Evolutionary conservation across 129 eudicot species (phyloP), one percentile per base, ranked within the genome.

Genomic region (Ambrosia artemisiifolia): DNA sequence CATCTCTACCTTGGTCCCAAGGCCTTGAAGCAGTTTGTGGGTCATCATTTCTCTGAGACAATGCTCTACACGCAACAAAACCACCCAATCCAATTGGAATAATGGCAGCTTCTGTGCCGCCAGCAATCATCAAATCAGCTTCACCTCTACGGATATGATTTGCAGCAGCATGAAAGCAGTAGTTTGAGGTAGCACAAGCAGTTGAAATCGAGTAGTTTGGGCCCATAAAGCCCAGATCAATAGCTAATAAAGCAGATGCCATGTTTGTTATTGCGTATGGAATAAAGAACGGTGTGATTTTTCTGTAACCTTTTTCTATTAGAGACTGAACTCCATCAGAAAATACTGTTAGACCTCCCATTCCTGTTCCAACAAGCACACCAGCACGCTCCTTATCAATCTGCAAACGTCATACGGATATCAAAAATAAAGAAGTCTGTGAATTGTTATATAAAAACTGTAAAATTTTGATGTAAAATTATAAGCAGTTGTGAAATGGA

Each of bases 161-260:
- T 56, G 99, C 99, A 69, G 99, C 99, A 54, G 99, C 96, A 61
- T 90, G 88, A 70, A 95, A 90, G 78, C 97, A 95, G 70, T 88
- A 95, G 80, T 95, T 95, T 34, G 99, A 95, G 69, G 99, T 95
- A 55, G 99, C 99, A 83, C 99, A 95, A 53, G 99, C 99, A 60
- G 99, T 88, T 40, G 97, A 91, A 64, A 95, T 95, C 14, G 99
- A 95, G 66, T 95, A 95, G 67, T 95, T 95, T 13, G 99, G 99
- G 61, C 99, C 99, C 99, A 91, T 91, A 53, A 95, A 85, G 34
- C 97, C 99, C 28, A 91, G 69, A 79, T 95, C 99, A 59, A 95
- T 95, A 35, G 88, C 97, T 63, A 95, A 91, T 77, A 91, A 80
- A 1, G 99, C 99, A 18, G 99, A 91, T 5, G 84, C 99, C 99